phyloP scores from a whole-genome alignment of 2,329 filamentous ascomycete genomes.

The Ophiostoma fasciatum region DNA sequence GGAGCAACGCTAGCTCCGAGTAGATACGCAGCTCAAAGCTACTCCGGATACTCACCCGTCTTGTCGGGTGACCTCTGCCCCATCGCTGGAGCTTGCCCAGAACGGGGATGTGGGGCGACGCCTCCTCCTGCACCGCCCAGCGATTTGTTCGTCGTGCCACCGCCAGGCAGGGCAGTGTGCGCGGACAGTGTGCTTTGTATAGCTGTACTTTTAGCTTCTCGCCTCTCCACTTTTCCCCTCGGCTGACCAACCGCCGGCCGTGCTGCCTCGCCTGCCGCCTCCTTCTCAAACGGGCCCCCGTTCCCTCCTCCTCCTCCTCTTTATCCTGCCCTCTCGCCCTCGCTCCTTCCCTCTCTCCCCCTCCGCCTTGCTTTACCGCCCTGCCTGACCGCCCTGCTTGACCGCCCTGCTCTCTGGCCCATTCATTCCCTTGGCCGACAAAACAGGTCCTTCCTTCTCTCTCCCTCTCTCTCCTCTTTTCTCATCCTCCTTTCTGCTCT shows the following conservation, averaged over 20 bases:
- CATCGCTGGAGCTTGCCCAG: no score
- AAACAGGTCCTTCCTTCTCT: constrained; percentile 2
- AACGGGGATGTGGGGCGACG: no score
- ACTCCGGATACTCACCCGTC: no score
- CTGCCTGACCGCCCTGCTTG: constrained; percentile 3
- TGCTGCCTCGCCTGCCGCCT: constrained; percentile 2
- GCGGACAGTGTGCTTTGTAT: no score
- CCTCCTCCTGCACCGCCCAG: no score
- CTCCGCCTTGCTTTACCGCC: constrained; percentile 1
- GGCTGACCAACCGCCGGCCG: constrained; percentile 5
- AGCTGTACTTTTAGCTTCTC: no score
- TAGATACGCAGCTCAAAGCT: no score
- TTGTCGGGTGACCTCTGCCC: no score
- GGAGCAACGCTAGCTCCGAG: no score
- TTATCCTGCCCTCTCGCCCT: constrained; percentile 3
- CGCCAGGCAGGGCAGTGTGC: constrained; percentile 3
- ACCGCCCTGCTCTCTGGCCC: not conserved
- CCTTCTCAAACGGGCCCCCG: constrained; percentile 3
- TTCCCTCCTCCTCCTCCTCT: no score
- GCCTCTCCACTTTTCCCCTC: constrained; percentile 6
- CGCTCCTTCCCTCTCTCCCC: constrained; percentile 2
- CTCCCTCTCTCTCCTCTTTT: not conserved
- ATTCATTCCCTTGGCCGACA: constrained; percentile 3
- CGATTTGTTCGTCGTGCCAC: no score
- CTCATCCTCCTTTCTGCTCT: not conserved